phyloP scores from a whole-genome alignment of 2,329 filamentous ascomycete genomes.

The Diplocarpon mali region DNA sequence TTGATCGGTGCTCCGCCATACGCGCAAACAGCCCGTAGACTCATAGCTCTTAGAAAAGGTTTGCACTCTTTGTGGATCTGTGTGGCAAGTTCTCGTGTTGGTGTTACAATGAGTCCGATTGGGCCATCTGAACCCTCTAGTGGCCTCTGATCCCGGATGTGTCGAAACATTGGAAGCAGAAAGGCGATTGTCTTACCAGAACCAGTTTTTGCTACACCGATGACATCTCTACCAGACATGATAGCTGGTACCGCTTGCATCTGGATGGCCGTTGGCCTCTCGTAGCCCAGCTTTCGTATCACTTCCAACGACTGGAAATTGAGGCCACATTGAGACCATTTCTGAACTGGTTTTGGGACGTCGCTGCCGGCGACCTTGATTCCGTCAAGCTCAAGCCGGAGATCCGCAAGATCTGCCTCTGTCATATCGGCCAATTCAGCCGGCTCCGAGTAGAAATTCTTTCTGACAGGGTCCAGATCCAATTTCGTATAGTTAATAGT shows the following conservation, averaged over 20 bases:
- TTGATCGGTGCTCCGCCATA: conserved; percentile 95
- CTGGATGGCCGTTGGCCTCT: conserved; percentile 87
- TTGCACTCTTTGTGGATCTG: conserved; percentile 95
- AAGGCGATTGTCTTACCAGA: conserved; percentile 97
- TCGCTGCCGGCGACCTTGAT: conserved; percentile 88
- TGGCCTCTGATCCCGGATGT: conserved; percentile 86
- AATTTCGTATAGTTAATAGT: conserved; percentile 77
- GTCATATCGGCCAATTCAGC: conserved; percentile 72
- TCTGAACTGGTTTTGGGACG: conserved; percentile 85
- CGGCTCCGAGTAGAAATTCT: conserved; percentile 91
- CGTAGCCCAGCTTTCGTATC: conserved; percentile 69
- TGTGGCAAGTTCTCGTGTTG: conserved; percentile 83
- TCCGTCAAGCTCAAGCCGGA: conserved; percentile 82
- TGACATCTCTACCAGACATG: conserved; percentile 92
- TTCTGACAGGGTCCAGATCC: conserved; percentile 75
- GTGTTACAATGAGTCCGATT: conserved; percentile 80
- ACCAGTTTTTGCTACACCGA: conserved; percentile 94
- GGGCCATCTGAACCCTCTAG: conserved; percentile 79
- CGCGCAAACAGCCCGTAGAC: conserved; percentile 77
- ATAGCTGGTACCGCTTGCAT: conserved; percentile 89
- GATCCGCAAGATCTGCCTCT: conserved; percentile 68
- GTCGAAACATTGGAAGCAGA: conserved; percentile 90
- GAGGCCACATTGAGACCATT: conserved; percentile 92
- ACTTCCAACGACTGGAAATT: conserved; percentile 81
- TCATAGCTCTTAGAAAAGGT: conserved; percentile 80